These are phyloP conservation scores for Gautieria morchelliformis DNA, from an alignment of 768 basidiomycete genomes.

Conservation along the genomic window DNA sequence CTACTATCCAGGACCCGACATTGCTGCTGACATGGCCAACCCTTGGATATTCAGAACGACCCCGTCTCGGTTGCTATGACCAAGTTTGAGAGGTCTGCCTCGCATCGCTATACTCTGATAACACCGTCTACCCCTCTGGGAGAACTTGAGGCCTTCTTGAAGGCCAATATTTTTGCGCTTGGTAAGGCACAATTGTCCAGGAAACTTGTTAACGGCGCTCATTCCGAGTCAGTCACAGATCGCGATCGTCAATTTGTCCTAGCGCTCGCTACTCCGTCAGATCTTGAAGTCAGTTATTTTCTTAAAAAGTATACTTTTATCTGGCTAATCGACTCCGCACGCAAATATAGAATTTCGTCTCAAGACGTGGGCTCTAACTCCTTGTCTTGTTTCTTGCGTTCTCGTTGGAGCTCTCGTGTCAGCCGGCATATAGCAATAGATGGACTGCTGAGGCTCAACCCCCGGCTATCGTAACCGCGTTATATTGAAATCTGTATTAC, in stretches of 20 bases:
- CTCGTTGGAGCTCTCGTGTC: no score
- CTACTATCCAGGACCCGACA: not conserved
- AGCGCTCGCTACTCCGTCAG: slow-evolving; percentile 67
- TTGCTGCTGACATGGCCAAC: no score
- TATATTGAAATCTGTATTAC: no score
- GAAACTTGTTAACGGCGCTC: not conserved
- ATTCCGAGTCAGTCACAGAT: slow-evolving; percentile 60
- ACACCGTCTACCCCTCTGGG: slow-evolving; percentile 71
- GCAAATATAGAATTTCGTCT: no score
- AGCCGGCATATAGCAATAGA: no score
- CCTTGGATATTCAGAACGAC: slow-evolving; percentile 40
- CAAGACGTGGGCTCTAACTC: no score
- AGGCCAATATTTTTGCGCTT: slow-evolving; percentile 63
- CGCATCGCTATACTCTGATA: slow-evolving; percentile 66
- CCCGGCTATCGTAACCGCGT: no score
- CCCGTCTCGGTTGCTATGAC: slow-evolving; percentile 63
- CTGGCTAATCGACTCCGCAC: no score
- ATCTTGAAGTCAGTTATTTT: slow-evolving; percentile 38
- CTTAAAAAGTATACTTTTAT: no score
- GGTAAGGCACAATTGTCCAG: slow-evolving; percentile 30
- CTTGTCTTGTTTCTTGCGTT: no score
- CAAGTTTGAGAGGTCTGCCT: slow-evolving; percentile 57
- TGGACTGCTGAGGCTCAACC: no score
- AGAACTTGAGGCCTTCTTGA: slow-evolving; percentile 75
- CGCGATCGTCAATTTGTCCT: slow-evolving; percentile 72